Evolutionary conservation across 2,329 filamentous ascomycete species (phyloP), one percentile per base, ranked within the genome.

Genomic region (Apiospora aurea): DNA sequence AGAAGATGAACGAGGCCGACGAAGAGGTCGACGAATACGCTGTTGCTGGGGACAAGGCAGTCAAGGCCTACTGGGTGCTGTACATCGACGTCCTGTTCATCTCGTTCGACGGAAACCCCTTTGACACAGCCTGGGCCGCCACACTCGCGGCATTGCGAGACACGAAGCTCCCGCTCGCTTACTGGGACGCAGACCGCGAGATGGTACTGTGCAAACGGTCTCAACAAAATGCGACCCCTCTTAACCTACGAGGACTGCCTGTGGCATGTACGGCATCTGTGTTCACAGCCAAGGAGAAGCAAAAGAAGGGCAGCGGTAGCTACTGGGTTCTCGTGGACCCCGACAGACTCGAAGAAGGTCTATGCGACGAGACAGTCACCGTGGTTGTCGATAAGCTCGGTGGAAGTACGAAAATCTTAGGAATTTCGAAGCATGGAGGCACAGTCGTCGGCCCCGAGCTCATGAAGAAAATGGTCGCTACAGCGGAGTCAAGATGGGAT

Each of bases 11-110:
- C 13, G 66, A 47, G 14, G 80, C 80, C 8, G 79, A 80, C 21
- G 74, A 75, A n/a, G 74, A 75, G 6, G 76, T 74, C 26, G 51
- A 66, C 4, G 75, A 79, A 16, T 72, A 74, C 14, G 78, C 78
- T 7, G 74, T 70, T 26, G 70, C 73, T 44, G 71, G 72, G 4
- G 73, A 80, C 70, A 81, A 81, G 47, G 80, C 82, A 72, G 82
- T 96, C 14, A 96, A 93, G 80, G 96, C 93, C 0, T 98, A 97
- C 82, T 99, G 96, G 96, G 92, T 94, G 13, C 89, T 99, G 26
- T 98, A 97, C 82, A 93, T 99, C 75, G 96, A 98, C 79, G 87
- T 98, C n/a, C 89, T 98, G 79, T 96, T 97, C 83, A 92, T 99
- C 76, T 97, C 94, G 0, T 90, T 97, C 69, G 95, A 97, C 75